Evolutionary conservation across 2,329 filamentous ascomycete genomes (phyloP), one percentile per base, ranked within the genome.

Genomic region (Drechslerella coelobrocha): DNA sequence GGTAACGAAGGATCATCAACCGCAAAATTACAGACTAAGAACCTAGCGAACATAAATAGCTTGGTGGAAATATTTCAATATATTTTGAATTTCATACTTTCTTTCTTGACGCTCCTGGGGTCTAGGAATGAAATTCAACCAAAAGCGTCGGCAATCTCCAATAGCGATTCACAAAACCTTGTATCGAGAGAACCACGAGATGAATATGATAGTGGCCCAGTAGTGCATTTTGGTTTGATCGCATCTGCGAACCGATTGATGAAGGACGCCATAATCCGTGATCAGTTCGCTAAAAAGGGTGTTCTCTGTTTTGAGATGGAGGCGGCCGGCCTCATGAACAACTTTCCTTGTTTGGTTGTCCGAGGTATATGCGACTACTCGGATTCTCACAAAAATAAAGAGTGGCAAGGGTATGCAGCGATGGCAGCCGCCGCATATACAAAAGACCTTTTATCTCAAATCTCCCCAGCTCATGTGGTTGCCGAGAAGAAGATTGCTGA

Each of bases 331-430:
- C 26, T 55, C 2, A 19, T 34, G 37, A 48, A 62, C 21, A 24
- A 51, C 27, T 68, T 73, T 39, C 73, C 72, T 4, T 75, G 68
- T 31, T 12, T 75, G 23, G 56, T 74, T 19, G 73, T 75, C 37
- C 68, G 73, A 53, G 74, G 73, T 2, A 74, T 75, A 24, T 69
- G 48, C 17, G 73, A 75, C 47, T 75, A 75, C 53, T 55, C 53
- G 4, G 74, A 74, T 29, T 72, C 72, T 6, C 68, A 73, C 19
- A 74, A 74, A 61, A 74, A 73, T 41, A 52, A 74, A 9, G 10
- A 41, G 12, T 74, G 74, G 73, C 72, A 73, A 17, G 39, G 37
- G 45, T 72, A 74, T 53, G 72, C 73, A 9, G 73, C 72, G 1
- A 66, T 66, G 6, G 37, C 52, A 2, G 74, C 74, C 7, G 73